Evolutionary conservation across 768 basidiomycete species (phyloP), one percentile per base, ranked within the genome.

Genomic region (Suillus tomentosus): DNA sequence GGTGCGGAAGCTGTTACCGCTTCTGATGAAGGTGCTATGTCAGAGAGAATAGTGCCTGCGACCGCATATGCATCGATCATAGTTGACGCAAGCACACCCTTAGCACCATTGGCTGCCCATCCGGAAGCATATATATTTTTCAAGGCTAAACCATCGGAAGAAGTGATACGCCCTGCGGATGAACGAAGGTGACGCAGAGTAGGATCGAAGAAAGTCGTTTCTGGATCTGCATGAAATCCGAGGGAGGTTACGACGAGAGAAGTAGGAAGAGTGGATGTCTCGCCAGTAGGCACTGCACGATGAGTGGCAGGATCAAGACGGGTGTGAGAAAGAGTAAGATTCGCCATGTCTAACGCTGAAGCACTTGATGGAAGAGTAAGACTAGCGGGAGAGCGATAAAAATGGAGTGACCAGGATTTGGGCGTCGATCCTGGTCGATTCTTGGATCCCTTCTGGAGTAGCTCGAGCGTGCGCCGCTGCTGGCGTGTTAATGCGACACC

Each of bases 21-120:
- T 73, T 62, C 66, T 47, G 62, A 65, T 8, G 56, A 57, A 1
- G 71, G 63, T 47, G 76, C 72, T 19, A 83, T 81, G 69, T 96
- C 95, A 2, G 79, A 76, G 1, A 94, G 66, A 60, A 98, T 84
- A 0, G 83, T 79, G 45, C 91, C 87, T 2, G 92, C 90, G 3
- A 93, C 87, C 3, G 83, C 82, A 72, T 95, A 94, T 24, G 96
- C 92, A 72, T 97, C 85, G 76, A 94, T 87, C 95, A 99, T 95
- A 40, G 97, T 97, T 3, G 89, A 82, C 2, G 94, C 95, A 53
- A 99, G 81, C 14, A 99, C 95, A 11, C 96, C 96, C 60, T 86
- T 89, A 0, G 97, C 95, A 42, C 96, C 96, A 3, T 85, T 87
- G 2, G 94, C 90, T 2, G 94, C 90, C 97, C 97, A 99, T 11